Conservation (phyloP, 805 yeast species). For the Vanderwaltozyma yarrowii region DNA sequence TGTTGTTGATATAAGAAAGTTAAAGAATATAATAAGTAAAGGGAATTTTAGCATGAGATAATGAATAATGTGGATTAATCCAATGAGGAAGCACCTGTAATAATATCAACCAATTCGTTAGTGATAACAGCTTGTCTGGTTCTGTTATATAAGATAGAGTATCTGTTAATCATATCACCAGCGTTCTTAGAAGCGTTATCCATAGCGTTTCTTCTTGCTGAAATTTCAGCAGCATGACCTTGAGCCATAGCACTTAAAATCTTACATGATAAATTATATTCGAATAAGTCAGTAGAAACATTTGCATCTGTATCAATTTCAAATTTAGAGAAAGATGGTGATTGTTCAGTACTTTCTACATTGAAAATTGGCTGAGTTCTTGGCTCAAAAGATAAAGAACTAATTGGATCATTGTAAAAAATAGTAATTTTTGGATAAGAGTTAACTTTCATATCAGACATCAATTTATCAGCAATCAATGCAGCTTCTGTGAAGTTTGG, state of each 20-base stretch:
- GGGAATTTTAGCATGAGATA: not conserved
- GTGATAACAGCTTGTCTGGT: conserved; percentile 99
- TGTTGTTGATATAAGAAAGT: no score
- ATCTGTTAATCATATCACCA: conserved; percentile 94
- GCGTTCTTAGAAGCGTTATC: conserved; percentile 99
- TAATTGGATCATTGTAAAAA: conserved; percentile 76
- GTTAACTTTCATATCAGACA: conserved; percentile 35
- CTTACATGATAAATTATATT: conserved; percentile 84
- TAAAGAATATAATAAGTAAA: not conserved
- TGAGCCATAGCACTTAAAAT: conserved; percentile 89
- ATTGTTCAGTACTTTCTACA: conserved; percentile 61
- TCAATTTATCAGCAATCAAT: conserved; percentile 76
- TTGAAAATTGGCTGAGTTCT: conserved; percentile 54
- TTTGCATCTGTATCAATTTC: conserved; percentile 64
- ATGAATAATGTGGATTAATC: conserved; percentile 39
- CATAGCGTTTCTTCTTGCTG: conserved; percentile 99
- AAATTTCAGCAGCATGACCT: conserved; percentile 95
- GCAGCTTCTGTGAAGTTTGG: conserved; percentile 90
- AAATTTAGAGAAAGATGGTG: conserved; percentile 78
- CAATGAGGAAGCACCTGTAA: conserved; percentile 98
- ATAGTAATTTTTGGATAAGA: conserved; percentile 67
- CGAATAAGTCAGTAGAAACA: conserved; percentile 64
- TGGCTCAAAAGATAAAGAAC: conserved; percentile 90
- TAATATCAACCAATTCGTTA: conserved; percentile 98
- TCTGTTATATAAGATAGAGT: conserved; percentile 98